Percentiles rank a stretch among this genome's conserved stretches.
Evolutionary conservation across 371 early-diverging fungal species (phyloP).

Genomic region (Mucor racemosus): DNA sequence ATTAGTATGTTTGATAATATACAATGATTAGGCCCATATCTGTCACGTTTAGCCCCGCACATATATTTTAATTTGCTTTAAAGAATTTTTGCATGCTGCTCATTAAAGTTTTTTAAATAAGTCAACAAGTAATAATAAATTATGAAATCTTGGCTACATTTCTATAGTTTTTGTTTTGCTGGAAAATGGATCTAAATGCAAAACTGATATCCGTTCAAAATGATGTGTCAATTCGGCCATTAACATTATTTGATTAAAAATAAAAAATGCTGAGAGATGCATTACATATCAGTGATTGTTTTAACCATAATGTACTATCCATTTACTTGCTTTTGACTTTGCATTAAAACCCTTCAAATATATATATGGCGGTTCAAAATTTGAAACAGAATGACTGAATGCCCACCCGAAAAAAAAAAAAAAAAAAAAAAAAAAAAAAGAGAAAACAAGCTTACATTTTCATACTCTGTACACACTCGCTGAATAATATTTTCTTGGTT

Average conservation of each 20-base stretch:
- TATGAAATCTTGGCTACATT: too few relatives aligned
- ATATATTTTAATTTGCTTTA: neutral
- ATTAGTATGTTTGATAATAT: too few relatives aligned
- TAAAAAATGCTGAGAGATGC: too few relatives aligned
- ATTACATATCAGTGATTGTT: too few relatives aligned
- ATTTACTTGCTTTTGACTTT: too few relatives aligned
- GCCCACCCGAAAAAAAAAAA: neutral
- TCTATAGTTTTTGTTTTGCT: too few relatives aligned
- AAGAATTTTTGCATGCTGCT: neutral
- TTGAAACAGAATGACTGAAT: neutral
- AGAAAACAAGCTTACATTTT: constrained; percentile 55
- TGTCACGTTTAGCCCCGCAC: neutral
- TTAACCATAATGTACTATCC: too few relatives aligned
- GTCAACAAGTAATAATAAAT: too few relatives aligned
- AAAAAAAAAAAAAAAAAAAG: neutral
- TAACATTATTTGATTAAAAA: neutral
- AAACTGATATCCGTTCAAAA: neutral
- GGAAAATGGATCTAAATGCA: neutral
- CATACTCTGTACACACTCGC: constrained; percentile 63
- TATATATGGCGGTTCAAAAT: neutral
- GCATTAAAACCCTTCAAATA: neutral
- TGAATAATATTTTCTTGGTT: constrained; percentile 69
- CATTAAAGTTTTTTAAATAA: too few relatives aligned
- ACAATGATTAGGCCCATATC: neutral
- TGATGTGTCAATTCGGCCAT: neutral